Evolutionary conservation across 2,329 filamentous ascomycete species (phyloP), one percentile per base, ranked within the genome.

Genomic region (Trichothecium roseum): DNA sequence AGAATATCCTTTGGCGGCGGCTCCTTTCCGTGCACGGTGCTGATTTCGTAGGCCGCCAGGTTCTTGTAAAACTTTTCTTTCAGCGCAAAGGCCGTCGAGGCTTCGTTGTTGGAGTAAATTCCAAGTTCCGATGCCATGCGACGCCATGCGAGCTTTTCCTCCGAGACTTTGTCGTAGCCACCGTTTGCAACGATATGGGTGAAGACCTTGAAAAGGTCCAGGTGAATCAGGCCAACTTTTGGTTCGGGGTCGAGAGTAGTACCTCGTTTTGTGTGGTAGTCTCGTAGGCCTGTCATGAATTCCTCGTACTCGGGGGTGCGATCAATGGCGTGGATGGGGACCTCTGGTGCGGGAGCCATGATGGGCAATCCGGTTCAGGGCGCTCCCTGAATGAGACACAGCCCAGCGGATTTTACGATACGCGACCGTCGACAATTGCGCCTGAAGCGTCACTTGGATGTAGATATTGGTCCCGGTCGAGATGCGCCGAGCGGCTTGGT

Each of bases 51-150:
- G 2, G 87, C 86, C 10, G 82, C 81, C 30, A 94, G 72, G 49
- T 89, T 86, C 57, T 86, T 88, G 66, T 93, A 93, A 63, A 91
- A 94, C 42, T 83, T 78, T 37, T 83, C 81, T 62, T 94, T 94
- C 37, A 94, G 66, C 40, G 82, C 74, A 60, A 93, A 94, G 12
- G 85, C 86, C 40, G 86, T 77, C n/a, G 85, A 84, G 6, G 85
- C 72, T 42, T 84, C 77, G 52, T 89, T 87, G 49, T 73, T 70
- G 37, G 78, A 78, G 51, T 77, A 77, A 43, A 88, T 74, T 34
- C 84, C 76, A 38, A 94, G 80, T 47, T 87, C 79, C 36, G 78
- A 70, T 10, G 81, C 84, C 48, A 94, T 72, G 47, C 77, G 78
- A 43, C 85, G 75, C 87, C 87, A 94, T 35, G 84, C 82, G 44